phyloP scores from a whole-genome alignment of 768 basidiomycete genomes.

The Pulveroboletus sp. region DNA sequence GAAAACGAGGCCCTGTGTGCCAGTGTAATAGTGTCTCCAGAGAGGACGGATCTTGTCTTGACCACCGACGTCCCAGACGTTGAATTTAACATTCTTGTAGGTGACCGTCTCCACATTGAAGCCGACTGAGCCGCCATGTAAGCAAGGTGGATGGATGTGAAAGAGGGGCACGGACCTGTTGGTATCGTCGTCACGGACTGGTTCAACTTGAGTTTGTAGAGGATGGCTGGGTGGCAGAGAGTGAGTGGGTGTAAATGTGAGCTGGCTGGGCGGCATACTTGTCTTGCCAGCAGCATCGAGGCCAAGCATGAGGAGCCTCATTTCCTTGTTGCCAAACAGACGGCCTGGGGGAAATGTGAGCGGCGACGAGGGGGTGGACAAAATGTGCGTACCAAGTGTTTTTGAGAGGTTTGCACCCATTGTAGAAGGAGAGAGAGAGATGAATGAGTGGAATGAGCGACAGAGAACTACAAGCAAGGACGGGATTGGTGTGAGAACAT shows the following conservation, averaged over 20 bases:
- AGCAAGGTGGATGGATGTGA: background rate
- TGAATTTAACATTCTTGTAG: slow-evolving; percentile 97
- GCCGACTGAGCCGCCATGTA: slow-evolving; percentile 56
- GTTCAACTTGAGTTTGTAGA: slow-evolving; percentile 98
- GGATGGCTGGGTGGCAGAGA: slow-evolving; percentile 65
- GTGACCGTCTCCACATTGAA: slow-evolving; percentile 99
- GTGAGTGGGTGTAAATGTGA: background rate
- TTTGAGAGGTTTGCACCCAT: slow-evolving; percentile 92
- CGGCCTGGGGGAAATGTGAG: slow-evolving; percentile 52
- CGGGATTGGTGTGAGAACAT: slow-evolving; percentile 23
- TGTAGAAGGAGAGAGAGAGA: slow-evolving; percentile 19
- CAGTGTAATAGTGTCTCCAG: slow-evolving; percentile 99
- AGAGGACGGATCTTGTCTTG: slow-evolving; percentile 99
- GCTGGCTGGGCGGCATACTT: slow-evolving; percentile 53
- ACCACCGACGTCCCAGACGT: slow-evolving; percentile 97
- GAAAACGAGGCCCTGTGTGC: slow-evolving; percentile 97
- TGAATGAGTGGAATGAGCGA: slow-evolving; percentile 60
- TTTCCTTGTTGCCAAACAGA: slow-evolving; percentile 98
- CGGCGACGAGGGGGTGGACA: background rate
- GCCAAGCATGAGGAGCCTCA: slow-evolving; percentile 95
- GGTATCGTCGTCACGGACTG: slow-evolving; percentile 99
- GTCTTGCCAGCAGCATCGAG: slow-evolving; percentile 98
- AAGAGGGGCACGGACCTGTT: slow-evolving; percentile 56
- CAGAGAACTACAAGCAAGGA: slow-evolving; percentile 35
- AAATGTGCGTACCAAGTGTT: slow-evolving; percentile 49